These are phyloP conservation scores for Globisporangium canariense DNA, from an alignment of 352 stramenopile genomes.

Conservation along the genomic window DNA sequence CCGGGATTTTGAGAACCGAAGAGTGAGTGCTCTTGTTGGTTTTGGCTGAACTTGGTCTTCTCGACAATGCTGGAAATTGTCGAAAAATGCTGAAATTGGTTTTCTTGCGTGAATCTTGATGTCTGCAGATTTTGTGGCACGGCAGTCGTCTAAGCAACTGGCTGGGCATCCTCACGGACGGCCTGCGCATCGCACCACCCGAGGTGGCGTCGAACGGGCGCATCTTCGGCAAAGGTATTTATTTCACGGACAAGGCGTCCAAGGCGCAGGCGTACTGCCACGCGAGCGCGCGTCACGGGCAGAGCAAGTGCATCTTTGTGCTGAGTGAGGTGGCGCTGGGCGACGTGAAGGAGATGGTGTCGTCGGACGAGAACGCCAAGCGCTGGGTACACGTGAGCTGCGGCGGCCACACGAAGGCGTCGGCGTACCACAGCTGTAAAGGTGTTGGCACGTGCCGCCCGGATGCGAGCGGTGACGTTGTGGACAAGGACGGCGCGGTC, in stretches of 20 bases:
- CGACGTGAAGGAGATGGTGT: slow-evolving; percentile 55
- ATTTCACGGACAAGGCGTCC: slow-evolving; percentile 86
- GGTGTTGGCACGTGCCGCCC: slow-evolving; percentile 59
- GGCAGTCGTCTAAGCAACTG: slow-evolving; percentile 84
- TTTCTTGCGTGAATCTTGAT: slow-evolving; percentile 4
- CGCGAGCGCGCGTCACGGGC: slow-evolving; percentile 30
- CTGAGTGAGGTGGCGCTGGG: slow-evolving; percentile 69
- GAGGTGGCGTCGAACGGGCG: slow-evolving; percentile 73
- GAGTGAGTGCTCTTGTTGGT: slow-evolving; percentile 23
- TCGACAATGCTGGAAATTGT: background rate
- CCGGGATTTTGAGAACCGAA: slow-evolving; percentile 43
- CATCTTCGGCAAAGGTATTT: slow-evolving; percentile 82
- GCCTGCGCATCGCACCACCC: slow-evolving; percentile 73
- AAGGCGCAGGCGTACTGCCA: slow-evolving; percentile 72
- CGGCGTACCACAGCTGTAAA: slow-evolving; percentile 59
- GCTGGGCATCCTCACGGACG: slow-evolving; percentile 75
- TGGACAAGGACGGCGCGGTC: slow-evolving; percentile 49
- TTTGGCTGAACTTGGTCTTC: background rate
- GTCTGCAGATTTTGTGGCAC: slow-evolving; percentile 80
- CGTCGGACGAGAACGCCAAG: slow-evolving; percentile 48
- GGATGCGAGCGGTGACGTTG: slow-evolving; percentile 46
- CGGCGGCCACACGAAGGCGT: slow-evolving; percentile 34
- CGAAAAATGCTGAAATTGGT: background rate
- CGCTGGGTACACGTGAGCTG: slow-evolving; percentile 41
- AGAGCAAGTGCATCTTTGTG: slow-evolving; percentile 50